phyloP scores from a whole-genome alignment of 768 basidiomycete species.

The Rhodosporidiobolus sp. region DNA sequence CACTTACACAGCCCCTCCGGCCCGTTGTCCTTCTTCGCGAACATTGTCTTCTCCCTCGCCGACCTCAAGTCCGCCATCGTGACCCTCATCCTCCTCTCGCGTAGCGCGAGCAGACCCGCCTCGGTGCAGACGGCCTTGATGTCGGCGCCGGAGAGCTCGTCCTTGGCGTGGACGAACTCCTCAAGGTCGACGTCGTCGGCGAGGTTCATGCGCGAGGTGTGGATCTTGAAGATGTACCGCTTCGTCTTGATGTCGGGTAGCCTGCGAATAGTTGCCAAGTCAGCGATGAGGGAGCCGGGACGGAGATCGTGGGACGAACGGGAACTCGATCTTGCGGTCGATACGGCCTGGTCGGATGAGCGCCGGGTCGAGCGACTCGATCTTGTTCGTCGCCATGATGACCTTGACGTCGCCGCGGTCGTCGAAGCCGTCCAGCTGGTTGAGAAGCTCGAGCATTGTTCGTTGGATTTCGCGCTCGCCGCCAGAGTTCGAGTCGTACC shows the following conservation, averaged over 20 bases:
- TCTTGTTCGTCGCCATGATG: constrained; percentile 99
- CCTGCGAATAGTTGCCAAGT: constrained; percentile 51
- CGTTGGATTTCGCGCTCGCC: constrained; percentile 99
- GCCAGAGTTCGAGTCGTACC: constrained; percentile 96
- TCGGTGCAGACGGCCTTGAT: constrained; percentile 99
- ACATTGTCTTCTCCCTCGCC: constrained; percentile 96
- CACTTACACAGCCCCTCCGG: constrained; percentile 51
- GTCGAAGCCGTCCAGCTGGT: constrained; percentile 99
- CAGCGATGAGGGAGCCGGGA: neutral
- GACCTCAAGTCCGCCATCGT: constrained; percentile 83
- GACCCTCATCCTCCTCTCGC: constrained; percentile 92
- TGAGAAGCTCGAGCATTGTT: constrained; percentile 97
- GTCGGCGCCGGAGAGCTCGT: constrained; percentile 78
- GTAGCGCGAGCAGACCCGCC: constrained; percentile 88
- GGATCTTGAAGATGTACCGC: constrained; percentile 90
- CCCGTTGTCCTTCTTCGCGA: constrained; percentile 86
- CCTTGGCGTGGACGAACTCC: constrained; percentile 91
- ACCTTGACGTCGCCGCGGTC: constrained; percentile 99
- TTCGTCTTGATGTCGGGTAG: constrained; percentile 98
- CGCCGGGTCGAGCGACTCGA: constrained; percentile 94
- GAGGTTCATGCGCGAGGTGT: constrained; percentile 89
- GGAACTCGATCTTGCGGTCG: constrained; percentile 95
- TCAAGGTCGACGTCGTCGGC: constrained; percentile 80
- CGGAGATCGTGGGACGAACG: constrained; percentile 37
- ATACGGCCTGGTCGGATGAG: constrained; percentile 98